Percentiles rank a stretch among this genome's conserved stretches.
These are phyloP conservation scores for Fusarium verticillioides DNA, from an alignment of 2,329 filamentous ascomycete species.

Conservation along the genomic window DNA sequence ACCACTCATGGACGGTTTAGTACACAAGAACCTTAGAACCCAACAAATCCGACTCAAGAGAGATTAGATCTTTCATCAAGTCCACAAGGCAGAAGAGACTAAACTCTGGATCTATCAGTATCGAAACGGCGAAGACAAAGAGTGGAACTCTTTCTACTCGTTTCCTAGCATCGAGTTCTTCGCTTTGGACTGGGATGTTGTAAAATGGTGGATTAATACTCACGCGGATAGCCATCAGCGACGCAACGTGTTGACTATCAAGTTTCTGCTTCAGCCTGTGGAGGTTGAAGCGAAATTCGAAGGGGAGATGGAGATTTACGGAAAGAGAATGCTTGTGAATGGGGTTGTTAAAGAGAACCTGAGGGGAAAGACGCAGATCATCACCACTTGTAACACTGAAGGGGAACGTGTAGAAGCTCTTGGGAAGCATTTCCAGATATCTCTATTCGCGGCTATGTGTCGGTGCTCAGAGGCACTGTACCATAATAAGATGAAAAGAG, in stretches of 20 bases:
- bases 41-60: slow-evolving; percentile 66
- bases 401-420: slow-evolving; percentile 59
- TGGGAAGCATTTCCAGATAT: slow-evolving; percentile 60
- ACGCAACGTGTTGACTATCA: slow-evolving; percentile 61
- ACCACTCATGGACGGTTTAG: slow-evolving; percentile 57
- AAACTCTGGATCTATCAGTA: slow-evolving; percentile 74
- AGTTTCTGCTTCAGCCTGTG: slow-evolving; percentile 59
- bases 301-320: slow-evolving; percentile 31
- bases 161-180: slow-evolving; percentile 73
- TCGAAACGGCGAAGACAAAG: slow-evolving; percentile 56
- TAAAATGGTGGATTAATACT: slow-evolving; percentile 67
- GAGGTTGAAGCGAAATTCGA: slow-evolving; percentile 50
- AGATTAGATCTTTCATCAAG: slow-evolving; percentile 58
- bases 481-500: too few species aligned
- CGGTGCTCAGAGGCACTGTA: neutral
- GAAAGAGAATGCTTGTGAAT: slow-evolving; percentile 43
- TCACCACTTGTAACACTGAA: slow-evolving; percentile 54
- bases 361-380: slow-evolving; percentile 17
- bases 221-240: slow-evolving; percentile 64
- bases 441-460: slow-evolving; percentile 46
- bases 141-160: slow-evolving; percentile 72
- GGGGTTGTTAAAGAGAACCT: slow-evolving; percentile 36
- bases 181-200: slow-evolving; percentile 62
- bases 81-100: slow-evolving; percentile 47
- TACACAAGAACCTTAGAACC: slow-evolving; percentile 61